Base-by-base conservation (phyloP, 2,329 filamentous ascomycete species). In the Xylaria sp. region DNA sequence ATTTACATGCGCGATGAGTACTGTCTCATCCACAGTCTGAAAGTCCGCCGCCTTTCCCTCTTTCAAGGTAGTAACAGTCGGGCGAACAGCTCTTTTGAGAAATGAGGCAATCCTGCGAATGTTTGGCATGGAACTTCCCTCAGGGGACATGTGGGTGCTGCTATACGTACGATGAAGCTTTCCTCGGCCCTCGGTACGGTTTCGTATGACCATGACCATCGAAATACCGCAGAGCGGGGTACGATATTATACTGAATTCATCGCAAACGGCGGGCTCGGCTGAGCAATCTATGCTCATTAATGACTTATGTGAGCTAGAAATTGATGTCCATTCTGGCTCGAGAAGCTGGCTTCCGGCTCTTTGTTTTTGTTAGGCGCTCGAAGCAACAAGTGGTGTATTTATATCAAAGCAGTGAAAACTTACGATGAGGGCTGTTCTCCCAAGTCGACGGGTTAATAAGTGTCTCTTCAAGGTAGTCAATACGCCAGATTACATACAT, bases 161-260 rank as follows among this genome's bases (percentile, higher is more conserved):
- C 34, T 51, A 7, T 41, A 76, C 81, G 65, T 66, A 84, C 83
- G 79, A 70, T 12, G 77, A 69, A 0, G 82, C 78, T 54, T 76
- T 81, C 23, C 84, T 78, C 0, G 81, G 78, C 0, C 85, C 85
- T 44, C 84, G 80, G 71, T 86, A 86, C 59, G 82, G 74, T 12
- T 72, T 75, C 56, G 77, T 77, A 4, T 73, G 70, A 1, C 79
- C 78, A 32, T 80, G 76, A 2, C 75, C 74, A 48, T 78, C 78
- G 67, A 83, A 84, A 10, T 83, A 79, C 0, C 84, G 81, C 44
- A 87, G 80, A 7, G 84, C 78, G 2, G 85, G 85, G 68, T 83
- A 85, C 0, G 84, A 85, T 13, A 78, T 77, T 37, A 87, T 77
- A 28, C 80, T 78, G 55, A 80, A 75, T 32, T 83, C 79, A 58